Evolutionary conservation across 2,329 filamentous ascomycete genomes (phyloP).

Genomic region (Calonectria crousiana): DNA sequence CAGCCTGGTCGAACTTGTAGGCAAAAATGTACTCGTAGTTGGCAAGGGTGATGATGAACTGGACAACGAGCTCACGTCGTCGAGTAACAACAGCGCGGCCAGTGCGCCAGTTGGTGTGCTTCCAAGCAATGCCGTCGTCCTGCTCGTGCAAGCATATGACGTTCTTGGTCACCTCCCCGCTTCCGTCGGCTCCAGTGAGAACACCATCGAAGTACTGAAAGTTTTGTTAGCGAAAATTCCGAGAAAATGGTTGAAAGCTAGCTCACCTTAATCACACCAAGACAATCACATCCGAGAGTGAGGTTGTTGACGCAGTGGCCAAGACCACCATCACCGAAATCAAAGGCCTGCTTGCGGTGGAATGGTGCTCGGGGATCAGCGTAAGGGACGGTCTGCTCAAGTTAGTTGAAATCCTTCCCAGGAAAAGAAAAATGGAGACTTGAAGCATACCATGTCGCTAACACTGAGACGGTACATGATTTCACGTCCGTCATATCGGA

Average conservation of each 20-base stretch:
- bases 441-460: slow-evolving; percentile 70
- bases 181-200: slow-evolving; percentile 45
- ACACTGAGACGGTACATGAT: slow-evolving; percentile 76
- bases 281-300: slow-evolving; percentile 74
- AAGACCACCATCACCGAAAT: slow-evolving; percentile 76
- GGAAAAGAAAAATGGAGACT: fast-evolving
- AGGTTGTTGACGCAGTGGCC: slow-evolving; percentile 76
- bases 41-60: slow-evolving; percentile 72
- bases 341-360: slow-evolving; percentile 77
- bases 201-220: slow-evolving; percentile 52
- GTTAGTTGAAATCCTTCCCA: not conserved
- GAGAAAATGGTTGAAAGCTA: not conserved
- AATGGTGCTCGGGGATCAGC: slow-evolving; percentile 72
- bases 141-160: slow-evolving; percentile 51
- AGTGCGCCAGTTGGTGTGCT: slow-evolving; percentile 71
- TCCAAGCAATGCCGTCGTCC: slow-evolving; percentile 68
- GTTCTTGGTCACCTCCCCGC: slow-evolving; percentile 58
- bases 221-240: not conserved
- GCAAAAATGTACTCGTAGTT: slow-evolving; percentile 70
- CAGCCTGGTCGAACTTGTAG: slow-evolving; percentile 65
- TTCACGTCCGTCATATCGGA: slow-evolving; percentile 73
- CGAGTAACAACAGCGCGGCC: slow-evolving; percentile 67
- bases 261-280: slow-evolving; percentile 67
- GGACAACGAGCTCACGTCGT: slow-evolving; percentile 67
- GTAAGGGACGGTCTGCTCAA: slow-evolving; percentile 66